Base-by-base conservation (phyloP, 345 rosid genomes). In the Fremontodendron californicum region DNA sequence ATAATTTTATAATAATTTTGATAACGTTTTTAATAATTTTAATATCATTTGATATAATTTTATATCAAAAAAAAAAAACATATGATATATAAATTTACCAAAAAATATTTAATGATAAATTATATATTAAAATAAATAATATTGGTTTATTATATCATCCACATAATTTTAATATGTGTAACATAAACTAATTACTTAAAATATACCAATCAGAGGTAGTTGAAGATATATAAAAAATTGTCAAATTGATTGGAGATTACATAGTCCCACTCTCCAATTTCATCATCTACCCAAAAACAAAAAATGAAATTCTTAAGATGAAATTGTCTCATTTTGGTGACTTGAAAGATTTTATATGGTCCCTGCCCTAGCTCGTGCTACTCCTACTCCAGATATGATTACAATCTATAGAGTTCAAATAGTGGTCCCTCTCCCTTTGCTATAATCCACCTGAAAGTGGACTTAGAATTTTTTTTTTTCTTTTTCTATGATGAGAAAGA, bases 121-220 rank as follows among this genome's bases (percentile, higher is more conserved):
- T n/a, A n/a, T n/a, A n/a, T n/a, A n/a, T n/a, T n/a, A n/a, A n/a
- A n/a, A n/a, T n/a, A n/a, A n/a, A n/a, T n/a, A n/a, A n/a, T n/a
- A n/a, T n/a, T n/a, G n/a, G n/a, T n/a, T n/a, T n/a, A n/a, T n/a
- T n/a, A n/a, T n/a, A n/a, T n/a, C n/a, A n/a, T n/a, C n/a, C n/a
- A n/a, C n/a, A n/a, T n/a, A n/a, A n/a, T n/a, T n/a, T n/a, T n/a
- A n/a, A n/a, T n/a, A n/a, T n/a, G n/a, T n/a, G n/a, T n/a, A n/a
- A n/a, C n/a, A n/a, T n/a, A n/a, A n/a, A n/a, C n/a, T n/a, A n/a
- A n/a, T n/a, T n/a, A n/a, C n/a, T n/a, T n/a, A n/a, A 40, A 6
- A 74, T 74, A 57, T 78, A 46, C 27, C 10, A 25, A 75, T 55
- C 71, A 57, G 66, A 79, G 35, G 75, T 73, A 46, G 78, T 74